Conservation (phyloP, 306 rosid genomes). For the Erythrophleum fordii region DNA sequence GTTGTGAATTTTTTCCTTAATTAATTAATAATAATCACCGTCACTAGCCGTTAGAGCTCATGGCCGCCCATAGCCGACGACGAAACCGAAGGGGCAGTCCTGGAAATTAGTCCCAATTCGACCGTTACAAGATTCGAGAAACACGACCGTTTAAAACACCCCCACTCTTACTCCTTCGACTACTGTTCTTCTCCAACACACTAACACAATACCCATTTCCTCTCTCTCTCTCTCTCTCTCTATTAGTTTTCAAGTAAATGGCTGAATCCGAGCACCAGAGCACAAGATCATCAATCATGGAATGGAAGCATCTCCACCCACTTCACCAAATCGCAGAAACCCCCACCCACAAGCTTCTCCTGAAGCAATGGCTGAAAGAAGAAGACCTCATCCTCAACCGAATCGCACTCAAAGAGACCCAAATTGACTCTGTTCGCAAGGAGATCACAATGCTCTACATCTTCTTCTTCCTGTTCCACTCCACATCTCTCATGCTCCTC, state of each 20-base stretch:
- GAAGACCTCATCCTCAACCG: constrained; percentile 81
- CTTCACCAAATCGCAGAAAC: constrained; percentile 93
- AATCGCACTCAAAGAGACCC: constrained; percentile 76
- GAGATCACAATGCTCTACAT: constrained; percentile 82
- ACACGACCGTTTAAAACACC: constrained; percentile 24
- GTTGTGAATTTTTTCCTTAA: too few species aligned
- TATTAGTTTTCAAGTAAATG: constrained; percentile 42
- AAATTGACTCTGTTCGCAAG: constrained; percentile 69
- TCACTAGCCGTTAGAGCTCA: not conserved
- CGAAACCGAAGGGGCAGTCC: constrained; percentile 29
- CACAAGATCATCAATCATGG: constrained; percentile 65
- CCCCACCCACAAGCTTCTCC: constrained; percentile 94
- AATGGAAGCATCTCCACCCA: constrained; percentile 75
- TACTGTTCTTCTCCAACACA: constrained; percentile 11
- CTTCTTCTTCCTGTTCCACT: constrained; percentile 96
- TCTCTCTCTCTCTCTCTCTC: not conserved
- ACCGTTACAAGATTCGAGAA: constrained; percentile 67
- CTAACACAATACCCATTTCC: not conserved
- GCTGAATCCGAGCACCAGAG: constrained; percentile 51
- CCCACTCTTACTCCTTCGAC: not conserved
- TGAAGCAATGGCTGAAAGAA: constrained; percentile 97
- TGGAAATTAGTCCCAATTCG: constrained; percentile 44
- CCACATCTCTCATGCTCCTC: constrained; percentile 75
- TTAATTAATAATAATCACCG: not conserved
- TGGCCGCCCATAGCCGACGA: not conserved